Percentiles rank a stretch among this genome's conserved stretches.
Conservation (phyloP, 129 eudicot species). For the Chrysanthemum makinoi region DNA sequence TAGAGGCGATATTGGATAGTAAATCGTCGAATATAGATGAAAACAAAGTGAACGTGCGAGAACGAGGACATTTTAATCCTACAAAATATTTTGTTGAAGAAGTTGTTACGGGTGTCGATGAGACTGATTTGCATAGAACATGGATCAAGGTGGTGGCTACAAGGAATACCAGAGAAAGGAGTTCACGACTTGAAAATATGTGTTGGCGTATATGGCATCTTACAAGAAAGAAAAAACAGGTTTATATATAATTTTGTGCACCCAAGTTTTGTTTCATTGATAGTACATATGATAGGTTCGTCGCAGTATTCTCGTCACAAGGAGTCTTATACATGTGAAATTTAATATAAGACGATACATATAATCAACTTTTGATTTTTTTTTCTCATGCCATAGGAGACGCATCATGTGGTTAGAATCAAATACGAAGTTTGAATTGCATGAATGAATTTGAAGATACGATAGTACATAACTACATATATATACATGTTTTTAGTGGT, state of each 20-base stretch:
- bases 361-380: not conserved
- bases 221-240: constrained; percentile 92
- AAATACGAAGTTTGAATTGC: no score
- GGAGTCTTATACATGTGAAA: no score
- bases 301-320: no score
- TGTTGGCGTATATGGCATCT: constrained; percentile 99
- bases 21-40: constrained; percentile 56
- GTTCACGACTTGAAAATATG: constrained; percentile 86
- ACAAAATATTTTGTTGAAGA: constrained; percentile 88
- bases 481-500: not conserved
- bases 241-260: constrained; percentile 3
- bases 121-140: constrained; percentile 81
- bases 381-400: no score
- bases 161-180: constrained; percentile 66
- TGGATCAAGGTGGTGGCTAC: constrained; percentile 94
- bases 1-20: constrained; percentile 72
- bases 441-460: not conserved
- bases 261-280: no score
- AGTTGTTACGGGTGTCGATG: constrained; percentile 76
- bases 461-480: not conserved
- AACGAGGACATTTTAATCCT: constrained; percentile 61
- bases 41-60: constrained; percentile 29
- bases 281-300: no score
- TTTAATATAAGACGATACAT: not conserved
- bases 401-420: no score